Conservation (phyloP, 257 asterid species). For the Primulina tabacum region DNA sequence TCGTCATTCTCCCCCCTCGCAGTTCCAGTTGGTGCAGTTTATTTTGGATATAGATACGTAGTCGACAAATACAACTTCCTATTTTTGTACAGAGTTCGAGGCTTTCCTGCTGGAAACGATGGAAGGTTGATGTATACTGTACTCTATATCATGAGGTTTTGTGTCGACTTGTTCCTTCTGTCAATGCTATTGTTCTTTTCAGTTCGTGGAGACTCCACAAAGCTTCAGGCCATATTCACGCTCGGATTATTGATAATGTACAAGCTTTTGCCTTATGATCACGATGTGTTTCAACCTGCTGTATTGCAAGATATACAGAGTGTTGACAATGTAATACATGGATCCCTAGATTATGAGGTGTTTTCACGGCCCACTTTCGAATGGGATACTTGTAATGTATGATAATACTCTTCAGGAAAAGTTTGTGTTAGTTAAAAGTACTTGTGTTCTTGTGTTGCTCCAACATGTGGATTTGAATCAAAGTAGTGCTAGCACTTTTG, state of each 20-base stretch:
- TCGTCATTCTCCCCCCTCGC: conserved; percentile 90
- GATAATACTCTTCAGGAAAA: conserved; percentile 27
- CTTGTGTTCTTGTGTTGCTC: not conserved
- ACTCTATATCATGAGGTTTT: conserved; percentile 69
- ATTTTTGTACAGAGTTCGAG: conserved; percentile 87
- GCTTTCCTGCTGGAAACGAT: conserved; percentile 95
- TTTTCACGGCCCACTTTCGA: conserved; percentile 84
- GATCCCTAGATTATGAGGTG: conserved; percentile 83
- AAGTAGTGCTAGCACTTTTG: not conserved
- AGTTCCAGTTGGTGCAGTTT: conserved; percentile 88
- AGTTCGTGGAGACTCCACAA: conserved; percentile 71
- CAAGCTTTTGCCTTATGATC: conserved; percentile 69
- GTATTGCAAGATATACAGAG: conserved; percentile 69
- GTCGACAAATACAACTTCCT: conserved; percentile 97
- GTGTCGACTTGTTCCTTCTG: conserved; percentile 71
- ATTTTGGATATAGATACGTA: conserved; percentile 89
- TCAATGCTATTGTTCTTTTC: conserved; percentile 85
- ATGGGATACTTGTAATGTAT: conserved; percentile 77
- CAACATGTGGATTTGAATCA: not conserved
- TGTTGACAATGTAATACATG: conserved; percentile 61
- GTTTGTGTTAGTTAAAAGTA: conserved; percentile 20
- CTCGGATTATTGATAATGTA: conserved; percentile 71
- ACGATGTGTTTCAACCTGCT: conserved; percentile 59
- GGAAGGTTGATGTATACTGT: conserved; percentile 96
- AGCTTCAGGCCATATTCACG: conserved; percentile 96